Base-by-base conservation (phyloP, 176 grass and related monocot species). In the Tillandsia leiboldiana region DNA sequence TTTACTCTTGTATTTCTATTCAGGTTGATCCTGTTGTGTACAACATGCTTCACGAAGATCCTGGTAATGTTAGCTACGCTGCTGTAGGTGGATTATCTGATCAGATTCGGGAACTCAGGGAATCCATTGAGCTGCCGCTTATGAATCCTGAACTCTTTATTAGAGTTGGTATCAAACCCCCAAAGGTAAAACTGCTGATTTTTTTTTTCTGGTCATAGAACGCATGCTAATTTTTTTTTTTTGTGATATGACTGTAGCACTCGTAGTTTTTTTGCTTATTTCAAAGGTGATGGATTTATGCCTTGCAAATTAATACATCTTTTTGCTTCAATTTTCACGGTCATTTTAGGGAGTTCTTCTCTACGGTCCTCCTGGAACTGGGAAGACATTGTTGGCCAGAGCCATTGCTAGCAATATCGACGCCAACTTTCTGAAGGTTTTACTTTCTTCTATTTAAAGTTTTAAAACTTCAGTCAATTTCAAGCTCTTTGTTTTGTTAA, bases 31-130 rank as follows among this genome's bases (percentile, higher is more conserved):
- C 94, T 61, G 89, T 92, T 51, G 94, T 97, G 11, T 90, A 97
- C 70, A 97, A 92, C 72, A 97, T 97, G 94, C 81, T 92, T n/a
- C 94, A 92, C 58, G 94, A 97, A 83, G 89, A 97, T 72, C 94
- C 94, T 22, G 94, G 94, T 17, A 97, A 97, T 70, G 77, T 97
- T 61, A 97, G 94, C 81, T 97, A 97, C 72, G 92, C 94, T 11
- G 94, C 94, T 83, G 94, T 97, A 9, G 94, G 94, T 77, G 94
- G 94, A 24, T 77, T 97, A 67, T 85, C 81, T 15, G 94, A 97
- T 73, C 94, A 97, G 71, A 97, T 97, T 70, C 82, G 94, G 76
- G 89, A 92, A 77, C 82, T 92, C 17, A 76, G 94, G 51, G 94
- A 97, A 66, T 92, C 94, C 26, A 90, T 97, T 83, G 94, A 97